Percentiles rank a stretch among this genome's conserved stretches.
Conservation (phyloP, 139 green algal species). For the Chlorella sp. region DNA sequence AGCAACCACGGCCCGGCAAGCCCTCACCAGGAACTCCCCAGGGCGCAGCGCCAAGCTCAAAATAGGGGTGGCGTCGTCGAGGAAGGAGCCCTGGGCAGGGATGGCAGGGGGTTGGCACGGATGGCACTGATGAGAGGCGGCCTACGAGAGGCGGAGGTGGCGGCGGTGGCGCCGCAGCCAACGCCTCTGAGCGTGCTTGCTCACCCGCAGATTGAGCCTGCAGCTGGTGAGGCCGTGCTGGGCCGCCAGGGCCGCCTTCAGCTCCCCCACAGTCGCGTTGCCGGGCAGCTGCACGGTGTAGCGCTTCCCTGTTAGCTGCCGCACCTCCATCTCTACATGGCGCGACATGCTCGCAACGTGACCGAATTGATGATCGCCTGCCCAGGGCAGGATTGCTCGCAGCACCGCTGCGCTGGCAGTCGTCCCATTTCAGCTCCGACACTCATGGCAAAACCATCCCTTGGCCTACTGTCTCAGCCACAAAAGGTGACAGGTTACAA, state of each 20-base stretch:
- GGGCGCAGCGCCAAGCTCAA: not conserved
- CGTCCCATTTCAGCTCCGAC: too few relatives aligned
- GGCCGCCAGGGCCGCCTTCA: not conserved
- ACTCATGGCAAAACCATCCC: too few relatives aligned
- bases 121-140: not conserved
- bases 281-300: not conserved
- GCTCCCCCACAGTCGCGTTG: not conserved
- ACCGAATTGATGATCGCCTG: too few relatives aligned
- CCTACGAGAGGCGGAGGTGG: not conserved
- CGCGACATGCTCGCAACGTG: too few relatives aligned
- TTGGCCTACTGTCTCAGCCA: too few relatives aligned
- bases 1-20: not conserved
- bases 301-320: not conserved
- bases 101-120: not conserved
- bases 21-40: constrained; percentile 10
- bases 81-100: not conserved
- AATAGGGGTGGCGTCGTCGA: not conserved
- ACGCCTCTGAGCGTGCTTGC: not conserved
- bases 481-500: too few relatives aligned
- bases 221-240: not conserved
- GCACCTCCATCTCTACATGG: not conserved
- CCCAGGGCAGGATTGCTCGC: too few relatives aligned
- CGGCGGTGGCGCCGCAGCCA: not conserved
- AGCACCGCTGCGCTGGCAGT: too few relatives aligned
- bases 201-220: not conserved